Evolutionary conservation across 495 filamentous ascomycete genomes (phyloP).

Genomic region (Penicillium macrosclerotiorum): DNA sequence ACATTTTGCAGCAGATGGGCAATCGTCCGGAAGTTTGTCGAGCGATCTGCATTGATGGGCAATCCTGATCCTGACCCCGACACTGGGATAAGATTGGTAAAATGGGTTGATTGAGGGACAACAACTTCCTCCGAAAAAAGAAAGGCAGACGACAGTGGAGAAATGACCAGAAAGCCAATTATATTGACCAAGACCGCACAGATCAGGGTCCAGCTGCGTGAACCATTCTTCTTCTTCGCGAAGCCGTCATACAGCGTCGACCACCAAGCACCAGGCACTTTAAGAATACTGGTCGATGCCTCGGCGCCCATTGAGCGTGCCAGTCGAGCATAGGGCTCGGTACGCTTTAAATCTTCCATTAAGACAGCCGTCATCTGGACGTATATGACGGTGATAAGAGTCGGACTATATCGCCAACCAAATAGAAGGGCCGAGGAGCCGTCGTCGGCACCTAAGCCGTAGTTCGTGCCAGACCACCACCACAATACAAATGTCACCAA

Average conservation of each 20-base stretch:
- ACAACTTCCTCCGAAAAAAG: conserved; percentile 21
- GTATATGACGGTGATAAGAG: conserved; percentile 31
- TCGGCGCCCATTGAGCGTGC: conserved; percentile 24
- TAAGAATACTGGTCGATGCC: conserved; percentile 22
- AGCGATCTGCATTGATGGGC: conserved; percentile 13
- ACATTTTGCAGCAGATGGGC: conserved; percentile 32
- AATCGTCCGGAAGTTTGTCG: conserved; percentile 32
- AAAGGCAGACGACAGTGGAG: conserved; percentile 33
- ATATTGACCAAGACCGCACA: conserved; percentile 30
- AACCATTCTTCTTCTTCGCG: conserved; percentile 18
- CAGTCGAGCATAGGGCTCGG: conserved; percentile 33
- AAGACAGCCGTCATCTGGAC: conserved; percentile 25
- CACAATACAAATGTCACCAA: conserved; percentile 13
- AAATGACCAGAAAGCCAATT: conserved; percentile 30
- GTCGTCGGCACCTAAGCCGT: conserved; percentile 28
- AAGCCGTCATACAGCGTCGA: conserved; percentile 22
- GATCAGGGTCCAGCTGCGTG: conserved; percentile 27
- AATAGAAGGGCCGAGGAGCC: conserved; percentile 28
- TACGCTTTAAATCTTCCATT: conserved; percentile 31
- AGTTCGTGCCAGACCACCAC: conserved; percentile 20
- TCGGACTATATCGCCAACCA: conserved; percentile 33
- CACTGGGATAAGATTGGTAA: conserved; percentile 15
- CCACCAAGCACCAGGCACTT: conserved; percentile 27
- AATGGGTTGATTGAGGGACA: conserved; percentile 18
- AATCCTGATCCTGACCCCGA: conserved; percentile 4